Evolutionary conservation across 129 eudicot species (phyloP).

Genomic region (Chrysanthemum makinoi): DNA sequence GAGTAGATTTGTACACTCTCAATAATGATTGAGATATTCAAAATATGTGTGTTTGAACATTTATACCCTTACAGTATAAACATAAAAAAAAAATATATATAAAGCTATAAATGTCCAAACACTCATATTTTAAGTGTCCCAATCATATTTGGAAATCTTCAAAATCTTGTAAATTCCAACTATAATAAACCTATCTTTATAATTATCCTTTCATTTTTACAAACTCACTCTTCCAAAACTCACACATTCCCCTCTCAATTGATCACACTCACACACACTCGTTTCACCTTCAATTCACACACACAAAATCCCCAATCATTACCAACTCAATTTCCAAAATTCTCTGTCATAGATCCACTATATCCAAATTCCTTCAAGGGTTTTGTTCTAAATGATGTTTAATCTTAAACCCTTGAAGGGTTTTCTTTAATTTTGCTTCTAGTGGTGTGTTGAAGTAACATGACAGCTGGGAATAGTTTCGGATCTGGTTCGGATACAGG

Average conservation of each 20-base stretch:
- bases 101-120: too few species aligned
- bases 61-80: too few species aligned
- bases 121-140: too few species aligned
- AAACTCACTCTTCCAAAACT: not conserved
- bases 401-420: conserved; percentile 11
- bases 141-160: too few species aligned
- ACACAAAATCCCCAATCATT: conserved; percentile 35
- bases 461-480: conserved; percentile 31
- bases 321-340: not conserved
- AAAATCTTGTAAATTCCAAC: not conserved
- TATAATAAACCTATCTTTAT: conserved; percentile 22
- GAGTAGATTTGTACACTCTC: too few species aligned
- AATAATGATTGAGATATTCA: too few species aligned
- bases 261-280: conserved; percentile 18
- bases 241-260: too few species aligned
- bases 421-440: conserved; percentile 3
- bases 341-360: conserved; percentile 31
- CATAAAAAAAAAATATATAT: too few species aligned
- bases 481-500: conserved; percentile 34
- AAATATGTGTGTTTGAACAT: too few species aligned
- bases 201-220: conserved; percentile 32
- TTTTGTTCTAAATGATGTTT: conserved; percentile 18
- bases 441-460: conserved; percentile 11
- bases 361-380: conserved; percentile 13
- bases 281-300: conserved; percentile 29